A percentile compares a stretch with the other conserved stretches of the same genome.
phyloP scores from a whole-genome alignment of 352 stramenopile genomes.

The Globisporangium barbulae region DNA sequence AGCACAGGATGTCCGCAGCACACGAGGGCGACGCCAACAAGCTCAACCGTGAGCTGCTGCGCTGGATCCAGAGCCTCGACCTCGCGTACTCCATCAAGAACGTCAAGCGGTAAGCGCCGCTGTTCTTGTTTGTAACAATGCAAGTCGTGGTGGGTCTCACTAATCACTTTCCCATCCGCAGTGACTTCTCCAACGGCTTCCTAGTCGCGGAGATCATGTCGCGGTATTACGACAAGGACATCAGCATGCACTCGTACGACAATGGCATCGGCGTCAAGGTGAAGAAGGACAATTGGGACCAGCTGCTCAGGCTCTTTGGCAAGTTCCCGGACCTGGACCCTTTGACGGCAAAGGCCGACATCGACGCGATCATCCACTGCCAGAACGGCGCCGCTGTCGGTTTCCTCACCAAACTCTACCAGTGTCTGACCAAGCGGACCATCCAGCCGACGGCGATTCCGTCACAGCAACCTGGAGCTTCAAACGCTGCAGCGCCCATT shows the following conservation, averaged over 20 bases:
- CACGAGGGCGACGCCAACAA: slow-evolving; percentile 48
- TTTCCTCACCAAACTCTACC: slow-evolving; percentile 88
- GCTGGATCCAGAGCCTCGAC: slow-evolving; percentile 93
- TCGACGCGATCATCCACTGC: slow-evolving; percentile 88
- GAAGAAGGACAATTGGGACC: slow-evolving; percentile 92
- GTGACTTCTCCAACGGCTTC: slow-evolving; percentile 90
- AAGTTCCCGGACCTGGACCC: slow-evolving; percentile 72
- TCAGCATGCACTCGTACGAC: slow-evolving; percentile 92
- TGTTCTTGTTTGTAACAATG: background rate
- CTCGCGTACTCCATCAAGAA: slow-evolving; percentile 93
- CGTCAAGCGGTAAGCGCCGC: slow-evolving; percentile 72
- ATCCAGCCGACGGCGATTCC: slow-evolving; percentile 54
- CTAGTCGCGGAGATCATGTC: slow-evolving; percentile 91
- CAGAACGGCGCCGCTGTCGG: slow-evolving; percentile 82
- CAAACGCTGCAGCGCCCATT: slow-evolving; percentile 17
- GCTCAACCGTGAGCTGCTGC: slow-evolving; percentile 87
- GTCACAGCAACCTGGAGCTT: slow-evolving; percentile 11
- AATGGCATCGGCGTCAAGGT: slow-evolving; percentile 89
- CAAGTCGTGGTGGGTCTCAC: background rate
- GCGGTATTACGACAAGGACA: slow-evolving; percentile 91
- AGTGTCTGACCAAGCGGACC: slow-evolving; percentile 87
- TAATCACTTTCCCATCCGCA: slow-evolving; percentile 17
- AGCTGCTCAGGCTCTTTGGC: slow-evolving; percentile 76
- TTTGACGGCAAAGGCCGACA: slow-evolving; percentile 44
- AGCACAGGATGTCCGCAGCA: slow-evolving; percentile 11